These are phyloP conservation scores for Trametes cinnabarina DNA, from an alignment of 768 basidiomycete species.

Conservation along the genomic window DNA sequence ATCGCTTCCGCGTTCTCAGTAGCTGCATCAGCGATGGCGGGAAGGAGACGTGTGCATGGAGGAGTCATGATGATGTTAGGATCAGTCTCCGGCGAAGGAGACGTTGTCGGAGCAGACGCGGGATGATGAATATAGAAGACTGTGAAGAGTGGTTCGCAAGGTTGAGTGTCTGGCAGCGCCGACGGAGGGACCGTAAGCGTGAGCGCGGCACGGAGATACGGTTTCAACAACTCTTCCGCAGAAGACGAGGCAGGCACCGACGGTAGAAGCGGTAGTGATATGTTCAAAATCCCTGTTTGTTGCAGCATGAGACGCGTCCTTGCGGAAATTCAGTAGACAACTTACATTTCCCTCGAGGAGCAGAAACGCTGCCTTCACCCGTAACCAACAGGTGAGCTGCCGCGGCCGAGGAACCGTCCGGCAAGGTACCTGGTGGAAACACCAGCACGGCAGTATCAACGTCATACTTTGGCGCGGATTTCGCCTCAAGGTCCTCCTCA, in stretches of 20 bases:
- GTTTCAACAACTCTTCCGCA: constrained; percentile 45
- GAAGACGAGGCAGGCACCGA: constrained; percentile 19
- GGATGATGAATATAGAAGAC: constrained; percentile 54
- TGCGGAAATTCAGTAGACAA: constrained; percentile 2
- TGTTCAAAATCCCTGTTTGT: constrained; percentile 55
- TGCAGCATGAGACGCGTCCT: neutral
- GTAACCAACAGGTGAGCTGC: constrained; percentile 61
- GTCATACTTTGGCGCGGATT: constrained; percentile 8
- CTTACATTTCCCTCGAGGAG: constrained; percentile 74
- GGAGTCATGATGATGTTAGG: constrained; percentile 34
- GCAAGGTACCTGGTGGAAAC: constrained; percentile 67
- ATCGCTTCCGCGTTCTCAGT: constrained; percentile 55
- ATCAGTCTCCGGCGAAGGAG: neutral
- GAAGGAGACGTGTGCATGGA: constrained; percentile 35
- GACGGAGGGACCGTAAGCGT: constrained; percentile 19
- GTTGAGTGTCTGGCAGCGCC: constrained; percentile 7
- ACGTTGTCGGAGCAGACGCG: neutral
- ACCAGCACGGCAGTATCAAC: constrained; percentile 69
- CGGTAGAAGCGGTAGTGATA: constrained; percentile 46
- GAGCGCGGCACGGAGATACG: constrained; percentile 56
- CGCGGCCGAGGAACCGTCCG: constrained; percentile 43
- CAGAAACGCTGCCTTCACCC: constrained; percentile 71
- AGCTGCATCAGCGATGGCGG: constrained; percentile 56
- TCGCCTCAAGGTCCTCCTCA: neutral
- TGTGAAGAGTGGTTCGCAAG: constrained; percentile 47